phyloP scores from a whole-genome alignment of 1,284 basidiomycete genomes.

The Somion occarium region DNA sequence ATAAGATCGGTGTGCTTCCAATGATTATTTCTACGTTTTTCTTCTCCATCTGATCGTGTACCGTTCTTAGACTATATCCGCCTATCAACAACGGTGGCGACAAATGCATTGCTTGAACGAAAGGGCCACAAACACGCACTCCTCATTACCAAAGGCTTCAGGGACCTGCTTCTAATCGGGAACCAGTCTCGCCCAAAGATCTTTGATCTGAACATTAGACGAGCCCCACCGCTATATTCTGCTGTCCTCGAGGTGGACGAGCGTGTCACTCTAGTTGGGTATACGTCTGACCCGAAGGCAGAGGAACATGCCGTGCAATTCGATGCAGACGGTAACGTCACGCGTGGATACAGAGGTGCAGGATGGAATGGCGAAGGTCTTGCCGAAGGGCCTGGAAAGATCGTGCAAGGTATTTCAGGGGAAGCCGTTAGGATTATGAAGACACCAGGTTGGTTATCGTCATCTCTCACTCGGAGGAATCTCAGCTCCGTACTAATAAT shows the following conservation, averaged over 20 bases:
- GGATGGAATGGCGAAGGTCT: constrained; percentile 65
- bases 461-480: not conserved
- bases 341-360: constrained; percentile 66
- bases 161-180: constrained; percentile 86
- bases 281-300: constrained; percentile 82
- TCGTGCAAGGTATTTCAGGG: constrained; percentile 83
- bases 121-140: constrained; percentile 91
- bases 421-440: constrained; percentile 89
- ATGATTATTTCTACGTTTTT: too few relatives aligned
- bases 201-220: constrained; percentile 84
- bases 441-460: constrained; percentile 55
- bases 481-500: not conserved
- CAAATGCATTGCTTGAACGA: constrained; percentile 92
- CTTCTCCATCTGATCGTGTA: too few relatives aligned
- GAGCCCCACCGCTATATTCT: constrained; percentile 77
- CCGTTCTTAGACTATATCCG: constrained; percentile 75
- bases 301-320: constrained; percentile 76
- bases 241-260: constrained; percentile 89
- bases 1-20: constrained; percentile 78
- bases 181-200: constrained; percentile 92
- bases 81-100: constrained; percentile 93
- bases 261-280: constrained; percentile 91
- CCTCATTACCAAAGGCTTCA: constrained; percentile 90
- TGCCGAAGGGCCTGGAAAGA: constrained; percentile 72
- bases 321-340: constrained; percentile 62